Evolutionary conservation across 179 eudicot genomes (phyloP).

Genomic region (Spinacia oleracea): DNA sequence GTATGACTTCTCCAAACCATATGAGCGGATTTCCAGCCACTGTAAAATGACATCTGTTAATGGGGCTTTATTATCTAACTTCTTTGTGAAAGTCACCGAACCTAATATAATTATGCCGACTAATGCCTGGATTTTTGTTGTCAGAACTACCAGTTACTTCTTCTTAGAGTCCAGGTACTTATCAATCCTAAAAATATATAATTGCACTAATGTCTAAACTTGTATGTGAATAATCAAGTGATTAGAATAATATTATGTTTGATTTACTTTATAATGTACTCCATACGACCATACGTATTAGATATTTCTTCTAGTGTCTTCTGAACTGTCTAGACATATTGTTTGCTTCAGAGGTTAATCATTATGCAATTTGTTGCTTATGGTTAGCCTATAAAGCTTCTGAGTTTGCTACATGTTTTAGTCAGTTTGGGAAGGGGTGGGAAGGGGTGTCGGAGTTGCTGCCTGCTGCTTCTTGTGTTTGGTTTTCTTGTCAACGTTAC

Average conservation of each 20-base stretch:
- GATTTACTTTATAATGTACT: not conserved
- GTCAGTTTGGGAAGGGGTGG: no score
- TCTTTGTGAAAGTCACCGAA: constrained; percentile 29
- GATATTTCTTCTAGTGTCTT: not conserved
- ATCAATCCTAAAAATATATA: not conserved
- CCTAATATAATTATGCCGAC: constrained; percentile 27
- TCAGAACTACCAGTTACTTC: constrained; percentile 74
- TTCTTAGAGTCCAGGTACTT: constrained; percentile 65
- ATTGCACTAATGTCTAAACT: not conserved
- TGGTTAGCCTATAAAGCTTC: no score
- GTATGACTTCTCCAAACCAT: constrained; percentile 57
- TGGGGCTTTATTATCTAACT: constrained; percentile 20
- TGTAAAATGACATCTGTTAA: constrained; percentile 23
- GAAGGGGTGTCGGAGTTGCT: no score
- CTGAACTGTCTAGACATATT: not conserved
- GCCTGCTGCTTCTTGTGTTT: no score
- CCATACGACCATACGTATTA: not conserved
- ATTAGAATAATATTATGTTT: not conserved
- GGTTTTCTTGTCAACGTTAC: no score
- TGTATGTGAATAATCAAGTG: not conserved
- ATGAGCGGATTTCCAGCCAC: constrained; percentile 38
- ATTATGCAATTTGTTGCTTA: not conserved
- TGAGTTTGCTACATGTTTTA: not conserved
- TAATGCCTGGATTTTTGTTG: constrained; percentile 64
- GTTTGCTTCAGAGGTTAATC: not conserved